Percentiles rank a stretch among this genome's conserved stretches.
Evolutionary conservation across 2,329 filamentous ascomycete genomes (phyloP).

Genomic region (Aspergillus sp.): DNA sequence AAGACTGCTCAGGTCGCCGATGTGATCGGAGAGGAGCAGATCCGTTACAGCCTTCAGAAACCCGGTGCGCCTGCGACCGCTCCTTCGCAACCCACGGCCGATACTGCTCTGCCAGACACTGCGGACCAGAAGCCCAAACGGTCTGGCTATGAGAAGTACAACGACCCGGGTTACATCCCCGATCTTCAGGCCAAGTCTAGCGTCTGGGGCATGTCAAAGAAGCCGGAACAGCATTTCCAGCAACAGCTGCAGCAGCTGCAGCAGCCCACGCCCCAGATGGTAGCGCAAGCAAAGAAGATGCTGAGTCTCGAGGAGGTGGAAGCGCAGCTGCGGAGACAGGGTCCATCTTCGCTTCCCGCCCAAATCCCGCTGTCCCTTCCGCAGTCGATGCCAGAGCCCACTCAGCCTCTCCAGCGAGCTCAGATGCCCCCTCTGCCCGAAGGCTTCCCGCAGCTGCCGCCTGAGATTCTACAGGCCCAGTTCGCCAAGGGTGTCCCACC

Average conservation of each 20-base stretch:
- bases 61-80: conserved; percentile 50
- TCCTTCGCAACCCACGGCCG: conserved; percentile 36
- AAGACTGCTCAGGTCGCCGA: conserved; percentile 83
- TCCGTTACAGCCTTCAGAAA: conserved; percentile 76
- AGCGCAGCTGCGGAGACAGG: conserved; percentile 78
- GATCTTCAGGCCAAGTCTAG: conserved; percentile 91
- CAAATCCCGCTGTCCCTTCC: conserved; percentile 32
- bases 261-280: conserved; percentile 21
- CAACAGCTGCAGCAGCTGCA: not conserved
- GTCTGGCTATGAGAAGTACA: conserved; percentile 90
- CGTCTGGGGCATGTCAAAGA: conserved; percentile 74
- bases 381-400: conserved; percentile 30
- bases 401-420: conserved; percentile 34
- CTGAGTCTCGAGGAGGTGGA: conserved; percentile 98
- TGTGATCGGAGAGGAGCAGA: conserved; percentile 87
- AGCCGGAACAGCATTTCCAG: conserved; percentile 23
- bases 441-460: conserved; percentile 39
- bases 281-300: conserved; percentile 67
- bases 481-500: conserved; percentile 37
- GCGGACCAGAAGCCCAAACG: conserved; percentile 61
- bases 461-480: conserved; percentile 52
- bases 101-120: conserved; percentile 46
- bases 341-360: conserved; percentile 33
- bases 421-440: conserved; percentile 37
- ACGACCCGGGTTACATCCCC: conserved; percentile 78